Evolutionary conservation across 371 early-diverging fungal species (phyloP), one percentile per base, ranked within the genome.

Genomic region (Rhizopus arrhizus): DNA sequence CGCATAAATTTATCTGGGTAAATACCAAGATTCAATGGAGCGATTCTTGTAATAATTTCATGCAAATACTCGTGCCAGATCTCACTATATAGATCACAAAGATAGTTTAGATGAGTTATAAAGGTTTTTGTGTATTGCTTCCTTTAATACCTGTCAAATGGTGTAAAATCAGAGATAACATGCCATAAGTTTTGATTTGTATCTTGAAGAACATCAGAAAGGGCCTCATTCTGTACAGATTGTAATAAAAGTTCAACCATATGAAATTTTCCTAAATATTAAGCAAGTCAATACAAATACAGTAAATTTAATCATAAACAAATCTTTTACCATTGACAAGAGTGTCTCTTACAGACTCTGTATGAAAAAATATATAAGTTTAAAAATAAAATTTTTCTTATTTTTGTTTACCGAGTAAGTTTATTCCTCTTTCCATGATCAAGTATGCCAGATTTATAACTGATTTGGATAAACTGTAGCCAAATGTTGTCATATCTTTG

Each of bases 361-460:
- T 10, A 41, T 22, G 28, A 12, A 16, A 10, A 15, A 51, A 42
- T 35, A 7, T n/a, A 58, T 41, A 15, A 34, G 3, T 4, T 35
- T 32, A 28, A 3, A 10, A 33, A 41, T 8, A 32, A 28, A 10
- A 41, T 11, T 22, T 11, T 5, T 12, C 3, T 13, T 16, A 3
- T 16, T 5, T 28, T 29, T 12, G 9, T 56, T 65, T 75, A 77
- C 80, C 70, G 11, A 74, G 53, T 0, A 75, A 35, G 8, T 56
- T 59, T 3, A 59, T 53, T 11, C 72, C 71, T 22, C 66, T 64
- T 28, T 81, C 75, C 61, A 85, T 70, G 38, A 85, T 77, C 22
- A 82, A 57, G 56, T 84, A 85, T 3, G 83, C 78, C 56, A 88
- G 62, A 40, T 80, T 78, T 70, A 85, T 80, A 62, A 78, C 72